Percentiles rank a stretch among this genome's conserved stretches.
phyloP scores from a whole-genome alignment of 176 grass and related monocot genomes.

The Neostapfia colusana region DNA sequence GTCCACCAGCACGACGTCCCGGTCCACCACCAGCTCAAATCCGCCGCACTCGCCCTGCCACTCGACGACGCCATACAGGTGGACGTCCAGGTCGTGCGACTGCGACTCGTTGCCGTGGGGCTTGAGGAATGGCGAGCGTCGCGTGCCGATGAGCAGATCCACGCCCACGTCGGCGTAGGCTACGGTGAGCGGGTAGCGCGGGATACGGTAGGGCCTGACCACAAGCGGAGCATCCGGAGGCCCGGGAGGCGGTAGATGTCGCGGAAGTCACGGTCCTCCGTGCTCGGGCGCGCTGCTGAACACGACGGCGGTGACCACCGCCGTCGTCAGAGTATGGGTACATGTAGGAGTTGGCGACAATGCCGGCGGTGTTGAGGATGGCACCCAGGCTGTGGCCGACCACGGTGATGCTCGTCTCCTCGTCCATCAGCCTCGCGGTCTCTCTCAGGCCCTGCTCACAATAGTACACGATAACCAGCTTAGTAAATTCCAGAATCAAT shows the following conservation, averaged over 20 bases:
- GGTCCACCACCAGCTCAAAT: constrained; percentile 65
- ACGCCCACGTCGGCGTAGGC: constrained; percentile 68
- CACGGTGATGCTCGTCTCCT: constrained; percentile 78
- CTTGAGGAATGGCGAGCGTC: constrained; percentile 71
- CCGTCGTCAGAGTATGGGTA: background rate
- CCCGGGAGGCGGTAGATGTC: constrained; percentile 47
- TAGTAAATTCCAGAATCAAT: background rate
- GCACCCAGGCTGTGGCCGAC: constrained; percentile 86
- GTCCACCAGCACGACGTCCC: constrained; percentile 82
- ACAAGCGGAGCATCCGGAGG: constrained; percentile 66
- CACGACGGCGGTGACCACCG: constrained; percentile 49
- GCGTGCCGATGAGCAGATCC: constrained; percentile 67
- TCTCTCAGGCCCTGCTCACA: constrained; percentile 62
- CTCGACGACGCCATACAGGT: constrained; percentile 75
- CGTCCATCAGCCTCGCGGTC: constrained; percentile 58
- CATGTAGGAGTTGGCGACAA: constrained; percentile 53
- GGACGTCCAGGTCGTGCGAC: constrained; percentile 81
- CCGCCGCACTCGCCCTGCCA: constrained; percentile 35
- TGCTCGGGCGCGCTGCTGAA: constrained; percentile 80
- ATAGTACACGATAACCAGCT: background rate
- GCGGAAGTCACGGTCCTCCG: constrained; percentile 60
- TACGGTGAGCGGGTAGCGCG: constrained; percentile 46
- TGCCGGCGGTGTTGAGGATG: constrained; percentile 64
- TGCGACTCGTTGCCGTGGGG: constrained; percentile 47
- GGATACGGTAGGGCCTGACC: constrained; percentile 61